A percentile compares a stretch with the other conserved stretches of the same genome.
phyloP scores from a whole-genome alignment of 2,329 filamentous ascomycete genomes.

The Chrysosporium keratinophilum region DNA sequence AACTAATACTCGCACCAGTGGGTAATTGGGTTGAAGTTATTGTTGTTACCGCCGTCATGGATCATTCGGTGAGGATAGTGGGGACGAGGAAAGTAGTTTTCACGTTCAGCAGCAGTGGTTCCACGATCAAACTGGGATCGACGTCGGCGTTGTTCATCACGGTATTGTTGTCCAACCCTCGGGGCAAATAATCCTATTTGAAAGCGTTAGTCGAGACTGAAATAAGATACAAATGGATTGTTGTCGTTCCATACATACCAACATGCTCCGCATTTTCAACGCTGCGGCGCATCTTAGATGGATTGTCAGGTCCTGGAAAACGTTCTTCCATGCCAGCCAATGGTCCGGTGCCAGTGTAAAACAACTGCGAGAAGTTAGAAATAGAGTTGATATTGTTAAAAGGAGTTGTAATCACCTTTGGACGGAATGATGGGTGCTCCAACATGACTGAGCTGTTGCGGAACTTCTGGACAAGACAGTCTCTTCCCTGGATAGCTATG shows the following conservation, averaged over 20 bases:
- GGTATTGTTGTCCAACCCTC: conserved; percentile 60
- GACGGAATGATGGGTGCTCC: conserved; percentile 68
- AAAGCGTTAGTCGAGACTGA: conserved; percentile 4
- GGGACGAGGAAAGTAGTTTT: conserved; percentile 26
- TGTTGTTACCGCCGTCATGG: background rate
- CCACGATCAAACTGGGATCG: conserved; percentile 74
- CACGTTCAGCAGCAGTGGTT: conserved; percentile 58
- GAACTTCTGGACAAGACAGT: conserved; percentile 88
- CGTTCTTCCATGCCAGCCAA: conserved; percentile 59
- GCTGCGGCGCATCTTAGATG: conserved; percentile 76
- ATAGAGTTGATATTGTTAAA: conserved; percentile 22
- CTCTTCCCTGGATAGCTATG: conserved; percentile 77
- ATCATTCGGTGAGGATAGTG: conserved; percentile 11
- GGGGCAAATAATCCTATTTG: conserved; percentile 64
- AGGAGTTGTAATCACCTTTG: conserved; percentile 51
- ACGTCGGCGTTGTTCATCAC: conserved; percentile 64
- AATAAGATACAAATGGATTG: background rate
- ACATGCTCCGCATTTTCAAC: conserved; percentile 78
- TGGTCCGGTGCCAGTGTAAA: conserved; percentile 41
- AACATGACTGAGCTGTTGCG: conserved; percentile 95
- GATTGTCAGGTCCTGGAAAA: conserved; percentile 73
- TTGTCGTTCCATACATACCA: conserved; percentile 46
- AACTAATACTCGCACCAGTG: conserved; percentile 6
- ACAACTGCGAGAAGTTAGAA: conserved; percentile 47
- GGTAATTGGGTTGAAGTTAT: background rate